A percentile compares a stretch with the other conserved stretches of the same genome.
Evolutionary conservation across 768 basidiomycete species (phyloP).

Genomic region (Tricholoma bakamatsutake): DNA sequence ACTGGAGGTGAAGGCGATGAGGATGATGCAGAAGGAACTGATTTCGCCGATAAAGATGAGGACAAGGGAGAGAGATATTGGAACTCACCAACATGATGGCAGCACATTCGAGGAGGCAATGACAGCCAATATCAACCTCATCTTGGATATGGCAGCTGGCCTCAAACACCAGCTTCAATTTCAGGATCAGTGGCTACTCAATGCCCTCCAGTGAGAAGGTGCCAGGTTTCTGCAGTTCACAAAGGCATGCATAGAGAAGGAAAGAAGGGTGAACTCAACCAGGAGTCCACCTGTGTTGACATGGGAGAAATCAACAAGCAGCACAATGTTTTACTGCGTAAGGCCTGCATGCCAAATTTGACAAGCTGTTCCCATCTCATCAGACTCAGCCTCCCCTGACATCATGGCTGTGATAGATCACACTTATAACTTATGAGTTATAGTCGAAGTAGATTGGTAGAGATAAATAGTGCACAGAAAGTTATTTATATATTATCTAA

Average conservation of each 20-base stretch:
- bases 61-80: not conserved
- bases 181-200: not conserved
- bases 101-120: not conserved
- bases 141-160: not conserved
- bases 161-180: not conserved
- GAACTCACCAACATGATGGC: not conserved
- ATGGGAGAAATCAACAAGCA: too few relatives aligned
- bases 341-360: too few relatives aligned
- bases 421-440: too few relatives aligned
- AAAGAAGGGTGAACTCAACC: not conserved
- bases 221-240: not conserved
- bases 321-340: too few relatives aligned
- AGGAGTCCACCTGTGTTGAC: not conserved
- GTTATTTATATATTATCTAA: too few relatives aligned
- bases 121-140: not conserved
- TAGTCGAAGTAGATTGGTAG: too few relatives aligned
- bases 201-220: not conserved
- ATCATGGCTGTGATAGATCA: too few relatives aligned
- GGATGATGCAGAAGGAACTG: not conserved
- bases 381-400: too few relatives aligned
- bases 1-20: not conserved
- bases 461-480: too few relatives aligned
- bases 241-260: not conserved
- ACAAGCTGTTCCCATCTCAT: too few relatives aligned
- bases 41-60: not conserved